Conservation (phyloP, 2,329 filamentous ascomycete genomes). For the Stagonosporopsis chrysanthemi region DNA sequence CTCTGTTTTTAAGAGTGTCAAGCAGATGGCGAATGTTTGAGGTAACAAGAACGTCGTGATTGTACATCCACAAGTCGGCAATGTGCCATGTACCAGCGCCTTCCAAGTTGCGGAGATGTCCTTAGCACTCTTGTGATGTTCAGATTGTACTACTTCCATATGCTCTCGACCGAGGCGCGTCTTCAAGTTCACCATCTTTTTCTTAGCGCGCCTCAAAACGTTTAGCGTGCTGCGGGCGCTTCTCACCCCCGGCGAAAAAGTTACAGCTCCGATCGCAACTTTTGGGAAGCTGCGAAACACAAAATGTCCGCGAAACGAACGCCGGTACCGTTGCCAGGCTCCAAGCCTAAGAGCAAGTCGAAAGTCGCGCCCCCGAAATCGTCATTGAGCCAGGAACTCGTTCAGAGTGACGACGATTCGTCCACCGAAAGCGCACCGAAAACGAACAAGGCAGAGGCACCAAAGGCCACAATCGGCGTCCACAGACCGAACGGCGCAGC, state of each 20-base stretch:
- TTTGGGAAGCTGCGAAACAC: conserved; percentile 22
- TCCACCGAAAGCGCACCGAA: conserved; percentile 28
- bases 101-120: background rate
- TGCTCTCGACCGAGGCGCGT: background rate
- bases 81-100: background rate
- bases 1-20: background rate
- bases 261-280: conserved; percentile 25
- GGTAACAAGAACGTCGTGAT: too few relatives aligned
- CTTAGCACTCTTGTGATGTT: background rate
- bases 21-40: background rate
- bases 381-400: conserved; percentile 47
- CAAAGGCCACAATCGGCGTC: conserved; percentile 40
- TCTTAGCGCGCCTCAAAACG: background rate
- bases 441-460: conserved; percentile 28
- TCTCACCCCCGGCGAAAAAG: conserved; percentile 36
- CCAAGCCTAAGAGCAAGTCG: conserved; percentile 37
- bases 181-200: conserved; percentile 25
- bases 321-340: conserved; percentile 43
- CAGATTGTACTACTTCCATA: too few relatives aligned
- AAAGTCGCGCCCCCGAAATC: conserved; percentile 31
- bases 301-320: conserved; percentile 49
- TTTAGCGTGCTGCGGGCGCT: conserved; percentile 20
- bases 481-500: conserved; percentile 39
- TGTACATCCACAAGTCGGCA: background rate
- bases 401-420: conserved; percentile 46